Base-by-base conservation (phyloP, 2,329 filamentous ascomycete species). In the Cordyceps pruinosa region DNA sequence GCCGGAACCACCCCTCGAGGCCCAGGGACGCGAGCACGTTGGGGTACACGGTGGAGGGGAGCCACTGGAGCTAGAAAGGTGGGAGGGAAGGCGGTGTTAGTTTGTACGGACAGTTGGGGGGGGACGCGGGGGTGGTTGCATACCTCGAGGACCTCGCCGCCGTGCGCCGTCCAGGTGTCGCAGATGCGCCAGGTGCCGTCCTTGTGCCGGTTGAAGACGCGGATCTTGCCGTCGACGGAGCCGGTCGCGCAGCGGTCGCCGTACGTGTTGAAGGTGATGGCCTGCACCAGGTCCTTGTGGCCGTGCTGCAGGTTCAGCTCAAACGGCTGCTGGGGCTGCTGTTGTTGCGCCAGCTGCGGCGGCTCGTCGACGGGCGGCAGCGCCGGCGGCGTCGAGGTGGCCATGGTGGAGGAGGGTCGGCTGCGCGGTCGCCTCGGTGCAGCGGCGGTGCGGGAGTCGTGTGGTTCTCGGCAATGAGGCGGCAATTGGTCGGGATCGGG, bases 161-260 rank as follows among this genome's bases (percentile, higher is more conserved):
- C 88, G 69, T 97, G 93, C 19, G 90, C 93, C 48, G 83, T 85
- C 90, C 92, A 97, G 57, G 84, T 90, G 73, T 97, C 93, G 68
- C 86, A 88, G 37, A 94, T 75, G 52, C 83, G 80, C 90, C 91
- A 96, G 58, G 83, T 77, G 42, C 85, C 84, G 64, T 90, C 87
- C 63, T 86, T 85, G 68, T 94, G 87, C 48, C 87, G 82, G 72
- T 93, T 90, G 81, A 93, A 97, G 61, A 97, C 88, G 68, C 92
- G 90, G 66, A 97, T 87, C 70, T 88, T 90, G 70, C 96, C 93
- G 71, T 97, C 93, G 19, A 93, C 89, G 19, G 90, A 94, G 34
- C 90, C 91, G 3, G 91, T 94, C 42, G 92, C 89, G 77, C 93
- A 92, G 64, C 92, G 89, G 66, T 90, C 92, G 64, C 92, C 93